Conservation (phyloP, 441 rosid genomes). For the Dalechampia spathulata region DNA sequence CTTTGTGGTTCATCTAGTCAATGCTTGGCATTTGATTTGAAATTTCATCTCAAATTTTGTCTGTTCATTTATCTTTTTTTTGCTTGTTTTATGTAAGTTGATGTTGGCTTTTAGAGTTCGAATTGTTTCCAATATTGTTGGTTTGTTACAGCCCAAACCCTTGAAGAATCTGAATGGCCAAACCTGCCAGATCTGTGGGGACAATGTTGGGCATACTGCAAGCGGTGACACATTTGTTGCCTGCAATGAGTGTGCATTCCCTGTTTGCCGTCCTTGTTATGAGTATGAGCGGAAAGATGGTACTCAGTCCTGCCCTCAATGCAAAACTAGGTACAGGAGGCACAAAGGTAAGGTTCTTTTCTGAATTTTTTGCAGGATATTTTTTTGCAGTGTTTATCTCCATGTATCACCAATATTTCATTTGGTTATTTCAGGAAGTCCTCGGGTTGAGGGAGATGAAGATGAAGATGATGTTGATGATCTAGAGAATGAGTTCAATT, state of each 20-base stretch:
- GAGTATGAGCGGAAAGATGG: slow-evolving; percentile 97
- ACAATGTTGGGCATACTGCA: slow-evolving; percentile 54
- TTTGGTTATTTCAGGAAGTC: slow-evolving; percentile 51
- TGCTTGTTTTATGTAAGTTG: background rate
- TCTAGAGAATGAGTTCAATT: slow-evolving; percentile 81
- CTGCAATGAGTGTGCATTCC: slow-evolving; percentile 95
- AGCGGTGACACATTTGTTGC: slow-evolving; percentile 74
- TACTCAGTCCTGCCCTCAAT: slow-evolving; percentile 86
- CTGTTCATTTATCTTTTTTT: background rate
- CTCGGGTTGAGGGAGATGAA: slow-evolving; percentile 88
- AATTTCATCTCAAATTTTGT: background rate
- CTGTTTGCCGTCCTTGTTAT: slow-evolving; percentile 92
- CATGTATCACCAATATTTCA: background rate
- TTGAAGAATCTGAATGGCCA: slow-evolving; percentile 57
- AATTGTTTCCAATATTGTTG: slow-evolving; percentile 17
- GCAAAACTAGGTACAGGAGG: slow-evolving; percentile 91
- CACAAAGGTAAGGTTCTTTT: slow-evolving; percentile 57
- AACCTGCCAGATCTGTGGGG: slow-evolving; percentile 92
- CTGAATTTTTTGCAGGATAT: background rate
- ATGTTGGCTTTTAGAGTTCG: background rate
- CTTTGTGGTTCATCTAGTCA: background rate
- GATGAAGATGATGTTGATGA: slow-evolving; percentile 97
- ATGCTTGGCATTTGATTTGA: background rate
- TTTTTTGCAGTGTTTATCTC: background rate
- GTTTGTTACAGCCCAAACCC: slow-evolving; percentile 65